Evolutionary conservation across 2,329 filamentous ascomycete species (phyloP).

Genomic region (Atkinsonella texensis): DNA sequence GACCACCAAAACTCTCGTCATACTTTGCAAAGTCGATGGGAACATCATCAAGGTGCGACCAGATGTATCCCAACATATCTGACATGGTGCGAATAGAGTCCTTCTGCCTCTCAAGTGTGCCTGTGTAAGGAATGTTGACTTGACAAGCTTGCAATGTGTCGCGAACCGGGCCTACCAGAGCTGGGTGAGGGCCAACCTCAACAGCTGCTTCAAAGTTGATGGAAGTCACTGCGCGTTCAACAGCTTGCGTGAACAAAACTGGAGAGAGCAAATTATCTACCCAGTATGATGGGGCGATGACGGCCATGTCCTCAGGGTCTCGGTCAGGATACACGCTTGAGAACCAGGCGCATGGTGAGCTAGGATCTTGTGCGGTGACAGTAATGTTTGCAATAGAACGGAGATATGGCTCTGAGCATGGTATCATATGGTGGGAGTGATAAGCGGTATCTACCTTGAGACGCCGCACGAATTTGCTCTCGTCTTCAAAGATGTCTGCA

Average conservation of each 20-base stretch:
- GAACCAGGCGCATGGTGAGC: neutral
- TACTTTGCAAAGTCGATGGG: slow-evolving; percentile 4
- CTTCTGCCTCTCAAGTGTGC: neutral
- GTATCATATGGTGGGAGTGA: slow-evolving; percentile 27
- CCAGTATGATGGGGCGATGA: slow-evolving; percentile 8
- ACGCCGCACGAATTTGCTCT: slow-evolving; percentile 16
- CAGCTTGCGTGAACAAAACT: slow-evolving; percentile 15
- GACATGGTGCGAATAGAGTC: slow-evolving; percentile 2
- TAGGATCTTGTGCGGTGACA: neutral
- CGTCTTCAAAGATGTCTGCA: slow-evolving; percentile 11
- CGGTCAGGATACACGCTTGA: neutral
- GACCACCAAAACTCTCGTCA: neutral
- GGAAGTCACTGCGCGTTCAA: neutral
- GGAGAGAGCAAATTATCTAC: slow-evolving; percentile 7
- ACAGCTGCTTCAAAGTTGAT: slow-evolving; percentile 11
- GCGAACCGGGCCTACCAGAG: slow-evolving; percentile 26
- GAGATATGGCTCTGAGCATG: slow-evolving; percentile 10
- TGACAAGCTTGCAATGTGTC: slow-evolving; percentile 14
- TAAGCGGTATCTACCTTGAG: slow-evolving; percentile 29
- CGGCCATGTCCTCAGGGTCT: neutral
- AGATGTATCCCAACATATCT: slow-evolving; percentile 6
- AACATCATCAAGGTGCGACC: slow-evolving; percentile 4
- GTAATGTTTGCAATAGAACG: neutral
- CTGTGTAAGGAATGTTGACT: neutral
- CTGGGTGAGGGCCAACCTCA: slow-evolving; percentile 26